Base-by-base conservation (phyloP, 768 basidiomycete genomes). In the Auriscalpium vulgare region DNA sequence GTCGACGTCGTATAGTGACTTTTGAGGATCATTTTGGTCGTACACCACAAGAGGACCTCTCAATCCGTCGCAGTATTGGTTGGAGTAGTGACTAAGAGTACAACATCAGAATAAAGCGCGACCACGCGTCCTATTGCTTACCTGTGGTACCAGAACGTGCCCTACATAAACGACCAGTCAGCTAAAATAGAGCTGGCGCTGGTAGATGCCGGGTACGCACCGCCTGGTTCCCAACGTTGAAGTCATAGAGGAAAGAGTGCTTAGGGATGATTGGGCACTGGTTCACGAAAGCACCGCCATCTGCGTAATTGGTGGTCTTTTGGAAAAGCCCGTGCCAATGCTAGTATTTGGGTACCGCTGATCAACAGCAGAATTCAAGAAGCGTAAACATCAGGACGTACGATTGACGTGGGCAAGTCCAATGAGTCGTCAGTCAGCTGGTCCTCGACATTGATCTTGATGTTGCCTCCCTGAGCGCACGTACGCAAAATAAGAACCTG, bases 1-100 rank as follows among this genome's bases (percentile, higher is more conserved):
- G 54, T 78, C 77, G 13, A 76, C 66, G 54, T 79, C 77, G 56
- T 79, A 79, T 13, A 78, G 53, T 11, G 61, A 37, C 2, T 54
- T 62, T 51, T 68, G 69, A 14, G 78, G 79, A 56, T 80, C 78
- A 11, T 62, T 23, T 11, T 59, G 61, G 47, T 64, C 63, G 40
- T 62, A 62, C 0, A 81, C 67, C 8, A 82, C 71, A 37, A 81
- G 43, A 1, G 75, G 70, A 0, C 80, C 80, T 44, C 80, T 65
- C 29, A 82, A 69, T 0, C 80, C 81, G 54, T 83, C 81, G 51
- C 81, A 82, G 53, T 80, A 81, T 59, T 81, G 80, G 0, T 72
- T 72, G 6, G 70, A 72, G 67, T 71, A 65, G 55, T 79, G 78
- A 13, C 74, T 76, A 57, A 65, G 75, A 62, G 72, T 78, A 7